Base-by-base conservation (phyloP, 768 basidiomycete species). In the Rossbeevera mucosa region DNA sequence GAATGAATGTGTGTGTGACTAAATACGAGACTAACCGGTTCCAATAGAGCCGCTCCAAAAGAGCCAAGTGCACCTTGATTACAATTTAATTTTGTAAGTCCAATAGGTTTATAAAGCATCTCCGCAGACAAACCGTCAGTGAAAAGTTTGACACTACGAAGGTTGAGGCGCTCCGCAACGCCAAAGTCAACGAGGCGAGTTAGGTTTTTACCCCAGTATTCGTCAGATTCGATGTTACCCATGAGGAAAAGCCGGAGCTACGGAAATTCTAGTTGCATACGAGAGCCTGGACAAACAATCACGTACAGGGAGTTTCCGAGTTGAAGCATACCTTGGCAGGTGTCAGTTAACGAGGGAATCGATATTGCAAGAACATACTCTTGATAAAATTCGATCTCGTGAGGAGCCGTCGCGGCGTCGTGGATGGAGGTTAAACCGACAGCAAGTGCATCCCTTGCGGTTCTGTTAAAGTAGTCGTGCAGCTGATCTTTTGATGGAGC, bases 361-460 rank as follows among this genome's bases (percentile, higher is more conserved):
- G 41, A 50, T 42, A 12, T 13, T 7, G 8, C 8, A 3, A 54
- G 5, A 22, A 64, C 80, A 31, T 61, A 87, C 89, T 73, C 74
- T 59, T 76, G 76, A 70, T 81, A 88, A 59, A 92, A 88, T 2
- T 74, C 68, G 14, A 93, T 79, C 22, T 74, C 71, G 0, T 71
- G 68, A 1, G 76, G 77, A 20, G 64, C 64, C 0, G 79, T 76
- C 40, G 65, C 75, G 0, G 94, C 94, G 62, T 98, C 94, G 52
- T 96, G 94, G 18, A 98, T 82, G 11, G 80, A 85, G 0, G 92
- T 94, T 50, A 98, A 67, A 1, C 95, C 95, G 50, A 81, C 79
- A 2, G 78, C 74, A n/a, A 93, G 72, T 0, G 86, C 91, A 59
- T 91, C 83, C 24, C 71, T 67, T 40, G 87, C 74, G 0, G 91